Evolutionary conservation across 2,329 filamentous ascomycete genomes (phyloP).

Genomic region (Mycosphaerelloides madeirae): DNA sequence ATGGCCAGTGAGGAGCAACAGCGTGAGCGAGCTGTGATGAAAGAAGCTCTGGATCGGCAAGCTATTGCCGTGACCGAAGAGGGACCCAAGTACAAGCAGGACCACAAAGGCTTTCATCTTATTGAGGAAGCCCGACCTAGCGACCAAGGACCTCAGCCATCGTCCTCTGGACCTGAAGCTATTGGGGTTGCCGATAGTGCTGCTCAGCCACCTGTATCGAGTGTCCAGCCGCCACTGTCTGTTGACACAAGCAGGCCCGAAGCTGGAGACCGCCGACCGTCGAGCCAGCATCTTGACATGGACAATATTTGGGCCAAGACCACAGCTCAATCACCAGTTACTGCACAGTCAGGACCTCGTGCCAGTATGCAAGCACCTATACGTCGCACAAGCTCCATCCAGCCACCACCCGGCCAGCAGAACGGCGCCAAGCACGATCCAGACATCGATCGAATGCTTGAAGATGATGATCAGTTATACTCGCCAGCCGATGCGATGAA

Average conservation of each 20-base stretch:
- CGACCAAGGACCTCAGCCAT: slow-evolving; percentile 8
- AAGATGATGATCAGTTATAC: slow-evolving; percentile 76
- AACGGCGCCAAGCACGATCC: slow-evolving; percentile 67
- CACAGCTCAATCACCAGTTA: slow-evolving; percentile 58
- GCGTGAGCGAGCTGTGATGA: slow-evolving; percentile 68
- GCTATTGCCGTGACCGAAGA: slow-evolving; percentile 71
- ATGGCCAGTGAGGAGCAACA: slow-evolving; percentile 90
- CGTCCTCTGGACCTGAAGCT: neutral
- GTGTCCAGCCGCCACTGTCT: slow-evolving; percentile 13
- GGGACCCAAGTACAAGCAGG: slow-evolving; percentile 75
- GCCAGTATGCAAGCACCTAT: slow-evolving; percentile 42
- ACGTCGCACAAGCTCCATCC: slow-evolving; percentile 35
- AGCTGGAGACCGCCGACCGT: slow-evolving; percentile 31
- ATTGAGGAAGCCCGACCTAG: slow-evolving; percentile 60
- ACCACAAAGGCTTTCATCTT: slow-evolving; percentile 91
- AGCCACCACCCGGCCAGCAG: slow-evolving; percentile 23
- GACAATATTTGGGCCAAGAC: slow-evolving; percentile 81
- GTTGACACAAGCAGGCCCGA: slow-evolving; percentile 18
- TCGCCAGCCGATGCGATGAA: slow-evolving; percentile 67
- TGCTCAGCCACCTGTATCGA: slow-evolving; percentile 2
- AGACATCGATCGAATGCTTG: slow-evolving; percentile 83
- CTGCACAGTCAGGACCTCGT: slow-evolving; percentile 34
- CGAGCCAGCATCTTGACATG: slow-evolving; percentile 62
- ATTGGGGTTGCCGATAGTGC: neutral
- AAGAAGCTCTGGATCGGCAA: slow-evolving; percentile 73